Percentiles rank a stretch among this genome's conserved stretches.
phyloP scores from a whole-genome alignment of 2,329 filamentous ascomycete species.

The Bipolaris victoriae region DNA sequence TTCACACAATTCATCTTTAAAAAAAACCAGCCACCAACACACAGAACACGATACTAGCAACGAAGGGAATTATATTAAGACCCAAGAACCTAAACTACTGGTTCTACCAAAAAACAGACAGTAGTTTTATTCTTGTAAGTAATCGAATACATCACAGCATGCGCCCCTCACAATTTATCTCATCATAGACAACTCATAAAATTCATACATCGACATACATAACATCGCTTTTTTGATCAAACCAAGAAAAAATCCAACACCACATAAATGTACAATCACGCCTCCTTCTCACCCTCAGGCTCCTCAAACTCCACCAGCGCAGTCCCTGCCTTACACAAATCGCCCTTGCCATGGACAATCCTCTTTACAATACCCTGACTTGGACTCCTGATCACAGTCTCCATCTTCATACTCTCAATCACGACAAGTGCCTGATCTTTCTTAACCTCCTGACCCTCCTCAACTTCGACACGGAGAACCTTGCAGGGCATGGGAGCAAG shows the following conservation, averaged over 20 bases:
- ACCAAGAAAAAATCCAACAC: background rate
- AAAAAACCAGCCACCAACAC: no score
- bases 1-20: no score
- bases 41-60: no score
- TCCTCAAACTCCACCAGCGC: conserved; percentile 46
- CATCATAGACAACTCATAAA: background rate
- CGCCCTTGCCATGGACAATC: conserved; percentile 57
- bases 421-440: conserved; percentile 90
- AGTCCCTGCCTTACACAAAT: conserved; percentile 55
- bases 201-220: background rate
- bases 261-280: background rate
- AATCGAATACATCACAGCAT: no score
- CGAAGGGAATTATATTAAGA: no score
- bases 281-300: conserved; percentile 11
- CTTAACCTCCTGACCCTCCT: conserved; percentile 78
- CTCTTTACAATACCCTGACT: conserved; percentile 55
- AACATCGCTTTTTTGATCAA: background rate
- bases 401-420: conserved; percentile 61
- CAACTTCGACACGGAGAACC: conserved; percentile 85
- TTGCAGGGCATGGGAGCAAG: conserved; percentile 98
- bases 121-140: no score
- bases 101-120: no score
- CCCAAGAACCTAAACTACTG: no score
- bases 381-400: conserved; percentile 60
- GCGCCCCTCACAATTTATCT: no score